These are phyloP conservation scores for Kazachstania sp. DNA, from an alignment of 1,139 yeast species.

Conservation along the genomic window DNA sequence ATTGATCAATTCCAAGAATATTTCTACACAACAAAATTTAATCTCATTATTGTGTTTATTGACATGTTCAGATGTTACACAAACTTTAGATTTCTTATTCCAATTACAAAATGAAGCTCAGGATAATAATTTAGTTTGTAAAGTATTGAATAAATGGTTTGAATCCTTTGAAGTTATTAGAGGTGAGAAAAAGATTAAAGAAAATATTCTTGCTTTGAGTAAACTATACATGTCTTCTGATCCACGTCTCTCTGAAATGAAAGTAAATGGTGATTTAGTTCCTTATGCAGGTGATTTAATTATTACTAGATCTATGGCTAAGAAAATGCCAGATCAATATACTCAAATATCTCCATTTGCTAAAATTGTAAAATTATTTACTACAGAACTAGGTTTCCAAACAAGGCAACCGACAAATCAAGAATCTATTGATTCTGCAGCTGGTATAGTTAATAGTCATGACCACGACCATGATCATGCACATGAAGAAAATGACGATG, in stretches of 20 bases:
- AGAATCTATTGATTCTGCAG: slow-evolving; percentile 26
- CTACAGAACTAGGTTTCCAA: slow-evolving; percentile 62
- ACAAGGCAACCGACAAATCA: slow-evolving; percentile 37
- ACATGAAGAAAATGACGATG: slow-evolving; percentile 32
- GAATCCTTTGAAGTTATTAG: slow-evolving; percentile 71
- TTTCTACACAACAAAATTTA: slow-evolving; percentile 68
- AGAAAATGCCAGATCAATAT: slow-evolving; percentile 52
- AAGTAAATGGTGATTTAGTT: slow-evolving; percentile 71
- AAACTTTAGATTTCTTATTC: slow-evolving; percentile 53
- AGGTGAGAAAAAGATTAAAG: slow-evolving; percentile 66
- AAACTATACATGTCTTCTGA: slow-evolving; percentile 55
- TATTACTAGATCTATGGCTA: slow-evolving; percentile 78
- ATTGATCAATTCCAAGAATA: slow-evolving; percentile 54
- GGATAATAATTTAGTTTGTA: slow-evolving; percentile 35
- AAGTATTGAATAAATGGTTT: slow-evolving; percentile 69
- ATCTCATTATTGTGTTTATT: slow-evolving; percentile 69
- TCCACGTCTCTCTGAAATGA: slow-evolving; percentile 40
- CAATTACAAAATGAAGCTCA: slow-evolving; percentile 29
- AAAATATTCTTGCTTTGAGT: slow-evolving; percentile 63
- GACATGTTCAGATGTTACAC: slow-evolving; percentile 50
- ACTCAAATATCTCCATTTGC: slow-evolving; percentile 60
- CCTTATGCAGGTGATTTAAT: slow-evolving; percentile 53
- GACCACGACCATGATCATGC: slow-evolving; percentile 16
- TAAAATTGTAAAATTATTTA: slow-evolving; percentile 63
- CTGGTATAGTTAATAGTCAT: background rate